These are phyloP conservation scores for Cladosporium sphaerospermum DNA, from an alignment of 2,329 filamentous ascomycete species.

Conservation along the genomic window DNA sequence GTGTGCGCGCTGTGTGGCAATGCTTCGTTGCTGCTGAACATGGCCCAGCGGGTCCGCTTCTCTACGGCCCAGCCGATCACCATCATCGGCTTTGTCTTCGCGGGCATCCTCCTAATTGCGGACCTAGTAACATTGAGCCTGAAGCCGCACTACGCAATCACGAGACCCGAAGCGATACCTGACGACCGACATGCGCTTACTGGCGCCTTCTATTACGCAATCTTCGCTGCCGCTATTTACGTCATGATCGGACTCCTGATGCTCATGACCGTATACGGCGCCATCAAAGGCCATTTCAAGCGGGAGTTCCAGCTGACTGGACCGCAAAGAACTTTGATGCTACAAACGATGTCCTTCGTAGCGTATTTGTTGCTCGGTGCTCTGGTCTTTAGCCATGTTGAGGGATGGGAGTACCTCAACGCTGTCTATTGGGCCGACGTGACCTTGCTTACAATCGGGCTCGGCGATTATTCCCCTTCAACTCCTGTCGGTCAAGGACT, in stretches of 20 bases:
- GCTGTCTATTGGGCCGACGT: constrained; percentile 52
- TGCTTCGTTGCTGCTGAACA: constrained; percentile 51
- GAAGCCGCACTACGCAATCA: constrained; percentile 38
- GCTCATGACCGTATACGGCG: constrained; percentile 51
- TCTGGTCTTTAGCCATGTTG: constrained; percentile 42
- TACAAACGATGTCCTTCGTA: constrained; percentile 47
- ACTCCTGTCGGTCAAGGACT: constrained; percentile 46
- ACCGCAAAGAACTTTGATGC: constrained; percentile 51
- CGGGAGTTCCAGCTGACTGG: constrained; percentile 51
- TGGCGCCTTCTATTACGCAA: constrained; percentile 55
- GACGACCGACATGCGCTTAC: constrained; percentile 40
- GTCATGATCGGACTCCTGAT: constrained; percentile 51
- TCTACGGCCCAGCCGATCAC: constrained; percentile 53
- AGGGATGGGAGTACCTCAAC: constrained; percentile 49
- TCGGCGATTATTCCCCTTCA: constrained; percentile 45
- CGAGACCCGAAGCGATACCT: constrained; percentile 27
- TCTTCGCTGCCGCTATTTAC: constrained; percentile 52
- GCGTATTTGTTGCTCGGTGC: constrained; percentile 44
- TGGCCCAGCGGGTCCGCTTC: constrained; percentile 52
- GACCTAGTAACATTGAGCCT: constrained; percentile 44
- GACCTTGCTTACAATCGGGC: constrained; percentile 50
- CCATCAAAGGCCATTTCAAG: constrained; percentile 48
- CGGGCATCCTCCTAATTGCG: constrained; percentile 49
- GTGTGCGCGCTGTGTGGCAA: constrained; percentile 50
- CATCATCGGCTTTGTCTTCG: constrained; percentile 41